Percentiles rank a stretch among this genome's conserved stretches.
phyloP scores from a whole-genome alignment of 2,329 filamentous ascomycete species.

The Arthrobotrys musiformis region DNA sequence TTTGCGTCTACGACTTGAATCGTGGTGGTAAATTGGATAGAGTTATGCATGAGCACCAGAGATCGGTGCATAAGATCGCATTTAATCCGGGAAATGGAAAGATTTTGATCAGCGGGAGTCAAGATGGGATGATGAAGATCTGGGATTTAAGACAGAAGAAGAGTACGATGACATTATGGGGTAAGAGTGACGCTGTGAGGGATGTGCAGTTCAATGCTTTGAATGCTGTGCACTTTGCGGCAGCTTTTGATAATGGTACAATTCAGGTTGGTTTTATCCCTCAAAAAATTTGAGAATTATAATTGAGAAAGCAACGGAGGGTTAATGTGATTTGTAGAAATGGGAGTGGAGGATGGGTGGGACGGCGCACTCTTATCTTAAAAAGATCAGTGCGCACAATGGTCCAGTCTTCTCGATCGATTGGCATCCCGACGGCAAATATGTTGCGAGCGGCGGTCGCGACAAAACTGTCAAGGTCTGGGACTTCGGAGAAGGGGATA shows the following conservation, averaged over 20 bases:
- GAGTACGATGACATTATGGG: slow-evolving; percentile 58
- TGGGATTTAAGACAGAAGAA: slow-evolving; percentile 59
- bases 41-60: slow-evolving; percentile 57
- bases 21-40: slow-evolving; percentile 56
- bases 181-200: slow-evolving; percentile 59
- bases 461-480: slow-evolving; percentile 74
- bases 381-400: slow-evolving; percentile 58
- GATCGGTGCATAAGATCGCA: slow-evolving; percentile 59
- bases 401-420: slow-evolving; percentile 59
- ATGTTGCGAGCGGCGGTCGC: slow-evolving; percentile 70
- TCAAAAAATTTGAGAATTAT: slow-evolving; percentile 30
- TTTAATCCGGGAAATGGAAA: slow-evolving; percentile 59
- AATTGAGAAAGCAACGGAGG: slow-evolving; percentile 15
- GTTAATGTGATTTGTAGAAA: slow-evolving; percentile 44
- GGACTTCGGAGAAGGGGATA: slow-evolving; percentile 72
- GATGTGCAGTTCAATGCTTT: slow-evolving; percentile 59
- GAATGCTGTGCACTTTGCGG: slow-evolving; percentile 59
- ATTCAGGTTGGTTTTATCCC: slow-evolving; percentile 55
- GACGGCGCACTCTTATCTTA: slow-evolving; percentile 40
- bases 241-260: slow-evolving; percentile 59
- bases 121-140: slow-evolving; percentile 59
- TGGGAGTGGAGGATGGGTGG: slow-evolving; percentile 53
- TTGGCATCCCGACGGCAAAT: slow-evolving; percentile 76
- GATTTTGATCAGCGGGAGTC: slow-evolving; percentile 58
- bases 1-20: slow-evolving; percentile 59